phyloP scores from a whole-genome alignment of 257 asterid species.

The Lithospermum erythrorhizon region DNA sequence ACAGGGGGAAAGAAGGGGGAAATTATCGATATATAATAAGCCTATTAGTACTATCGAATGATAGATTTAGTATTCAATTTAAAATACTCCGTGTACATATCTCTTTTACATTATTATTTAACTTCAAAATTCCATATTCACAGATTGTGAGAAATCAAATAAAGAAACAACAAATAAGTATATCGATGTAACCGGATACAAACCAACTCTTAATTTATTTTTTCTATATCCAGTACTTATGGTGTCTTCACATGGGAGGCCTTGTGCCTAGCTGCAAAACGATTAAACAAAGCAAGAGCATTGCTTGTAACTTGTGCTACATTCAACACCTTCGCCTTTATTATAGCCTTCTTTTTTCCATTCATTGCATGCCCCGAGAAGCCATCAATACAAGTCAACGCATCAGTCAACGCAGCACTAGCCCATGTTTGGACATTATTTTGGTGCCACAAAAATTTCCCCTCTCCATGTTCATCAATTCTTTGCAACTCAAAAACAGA shows the following conservation, averaged over 20 bases:
- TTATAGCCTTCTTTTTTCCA: conserved; percentile 31
- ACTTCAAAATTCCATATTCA: conserved; percentile 25
- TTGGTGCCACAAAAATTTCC: conserved; percentile 43
- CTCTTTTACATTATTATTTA: conserved; percentile 7
- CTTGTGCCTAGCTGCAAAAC: conserved; percentile 36
- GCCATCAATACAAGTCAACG: conserved; percentile 41
- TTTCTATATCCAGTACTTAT: background rate
- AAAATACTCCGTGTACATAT: background rate
- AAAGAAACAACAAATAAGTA: background rate
- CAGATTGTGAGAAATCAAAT: conserved; percentile 4
- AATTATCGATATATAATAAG: too few relatives aligned
- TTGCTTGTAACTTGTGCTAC: conserved; percentile 47
- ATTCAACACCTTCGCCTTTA: conserved; percentile 45
- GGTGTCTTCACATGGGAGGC: conserved; percentile 15
- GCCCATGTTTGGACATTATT: conserved; percentile 50
- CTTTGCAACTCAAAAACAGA: conserved; percentile 36
- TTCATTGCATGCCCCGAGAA: conserved; percentile 36
- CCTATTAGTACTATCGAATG: too few relatives aligned
- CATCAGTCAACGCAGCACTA: conserved; percentile 47
- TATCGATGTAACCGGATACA: background rate
- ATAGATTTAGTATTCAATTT: too few relatives aligned
- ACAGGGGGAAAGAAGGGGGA: too few relatives aligned
- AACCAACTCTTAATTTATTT: background rate
- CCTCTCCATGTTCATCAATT: conserved; percentile 20
- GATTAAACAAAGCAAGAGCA: conserved; percentile 43